phyloP scores from a whole-genome alignment of 2,329 filamentous ascomycete genomes.

The Cordyceps javanica region DNA sequence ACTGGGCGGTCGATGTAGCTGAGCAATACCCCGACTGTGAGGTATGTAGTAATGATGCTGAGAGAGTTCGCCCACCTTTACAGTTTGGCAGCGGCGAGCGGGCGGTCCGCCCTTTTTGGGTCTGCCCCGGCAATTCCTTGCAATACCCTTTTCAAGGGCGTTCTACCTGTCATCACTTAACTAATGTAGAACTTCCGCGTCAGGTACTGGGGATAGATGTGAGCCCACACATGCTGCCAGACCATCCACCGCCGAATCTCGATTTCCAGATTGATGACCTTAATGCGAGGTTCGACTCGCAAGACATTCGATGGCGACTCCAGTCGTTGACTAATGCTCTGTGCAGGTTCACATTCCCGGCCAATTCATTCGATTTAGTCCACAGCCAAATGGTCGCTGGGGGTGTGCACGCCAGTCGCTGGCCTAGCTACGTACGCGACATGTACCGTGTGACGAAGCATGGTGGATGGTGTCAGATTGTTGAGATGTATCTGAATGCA shows the following conservation, averaged over 20 bases:
- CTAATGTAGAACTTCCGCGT: not conserved
- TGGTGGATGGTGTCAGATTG: slow-evolving; percentile 81
- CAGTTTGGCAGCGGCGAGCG: not conserved
- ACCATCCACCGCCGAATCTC: slow-evolving; percentile 58
- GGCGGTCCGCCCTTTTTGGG: no score
- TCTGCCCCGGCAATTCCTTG: not conserved
- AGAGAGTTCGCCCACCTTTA: not conserved
- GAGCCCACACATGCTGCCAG: slow-evolving; percentile 62
- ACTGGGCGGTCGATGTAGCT: slow-evolving; percentile 66
- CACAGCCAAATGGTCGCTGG: slow-evolving; percentile 69
- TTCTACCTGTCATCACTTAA: no score
- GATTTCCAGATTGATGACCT: slow-evolving; percentile 68
- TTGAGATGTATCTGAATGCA: slow-evolving; percentile 79
- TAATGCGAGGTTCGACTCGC: slow-evolving; percentile 50
- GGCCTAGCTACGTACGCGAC: slow-evolving; percentile 70
- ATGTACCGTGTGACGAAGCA: slow-evolving; percentile 65
- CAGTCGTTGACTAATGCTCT: not conserved
- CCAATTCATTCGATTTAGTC: slow-evolving; percentile 73
- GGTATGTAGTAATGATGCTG: slow-evolving; percentile 35
- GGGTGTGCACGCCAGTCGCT: slow-evolving; percentile 66
- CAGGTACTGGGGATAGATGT: slow-evolving; percentile 69
- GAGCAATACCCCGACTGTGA: slow-evolving; percentile 57
- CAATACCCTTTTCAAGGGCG: not conserved
- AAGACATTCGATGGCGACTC: not conserved
- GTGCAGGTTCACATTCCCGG: slow-evolving; percentile 57